These are phyloP conservation scores for Cryptococcus neoformans DNA, from an alignment of 1,284 basidiomycete genomes.

Conservation along the genomic window DNA sequence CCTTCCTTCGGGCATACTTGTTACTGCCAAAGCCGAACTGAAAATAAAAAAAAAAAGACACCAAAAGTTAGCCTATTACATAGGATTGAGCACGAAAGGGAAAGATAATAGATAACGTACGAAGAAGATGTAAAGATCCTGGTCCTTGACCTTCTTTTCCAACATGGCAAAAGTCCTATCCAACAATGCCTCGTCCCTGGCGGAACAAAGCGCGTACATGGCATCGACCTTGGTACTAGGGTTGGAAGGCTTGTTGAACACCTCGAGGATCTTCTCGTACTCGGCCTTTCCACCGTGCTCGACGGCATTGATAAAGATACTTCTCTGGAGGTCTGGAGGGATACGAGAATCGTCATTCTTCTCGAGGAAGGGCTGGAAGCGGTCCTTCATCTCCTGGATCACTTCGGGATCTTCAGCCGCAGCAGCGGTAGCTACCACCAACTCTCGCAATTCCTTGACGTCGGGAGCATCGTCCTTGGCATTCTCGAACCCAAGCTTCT, in stretches of 20 bases:
- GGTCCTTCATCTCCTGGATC: conserved; percentile 65
- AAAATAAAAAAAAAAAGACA: conserved; percentile 52
- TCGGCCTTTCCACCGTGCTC: conserved; percentile 72
- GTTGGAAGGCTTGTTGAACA: conserved; percentile 70
- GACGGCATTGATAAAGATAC: conserved; percentile 53
- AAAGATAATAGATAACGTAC: conserved; percentile 16
- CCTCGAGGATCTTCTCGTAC: conserved; percentile 68
- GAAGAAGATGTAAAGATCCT: conserved; percentile 60
- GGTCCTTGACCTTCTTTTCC: conserved; percentile 57
- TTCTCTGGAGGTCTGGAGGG: conserved; percentile 66
- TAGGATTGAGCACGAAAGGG: background rate
- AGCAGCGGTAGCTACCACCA: conserved; percentile 69
- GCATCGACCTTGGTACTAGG: conserved; percentile 66
- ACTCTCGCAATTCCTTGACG: conserved; percentile 69
- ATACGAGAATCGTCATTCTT: conserved; percentile 76
- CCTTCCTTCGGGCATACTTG: conserved; percentile 33
- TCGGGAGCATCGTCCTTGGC: conserved; percentile 66
- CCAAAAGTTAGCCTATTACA: background rate
- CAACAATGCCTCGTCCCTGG: conserved; percentile 50
- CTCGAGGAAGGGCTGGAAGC: conserved; percentile 70
- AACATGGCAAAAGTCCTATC: conserved; percentile 62
- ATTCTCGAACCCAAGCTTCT: conserved; percentile 77
- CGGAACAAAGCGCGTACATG: conserved; percentile 54
- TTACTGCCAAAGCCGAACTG: conserved; percentile 48
- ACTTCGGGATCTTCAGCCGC: conserved; percentile 64